Base-by-base conservation (phyloP, 108 stramenopile genomes). In the Bacterosira constricta region DNA sequence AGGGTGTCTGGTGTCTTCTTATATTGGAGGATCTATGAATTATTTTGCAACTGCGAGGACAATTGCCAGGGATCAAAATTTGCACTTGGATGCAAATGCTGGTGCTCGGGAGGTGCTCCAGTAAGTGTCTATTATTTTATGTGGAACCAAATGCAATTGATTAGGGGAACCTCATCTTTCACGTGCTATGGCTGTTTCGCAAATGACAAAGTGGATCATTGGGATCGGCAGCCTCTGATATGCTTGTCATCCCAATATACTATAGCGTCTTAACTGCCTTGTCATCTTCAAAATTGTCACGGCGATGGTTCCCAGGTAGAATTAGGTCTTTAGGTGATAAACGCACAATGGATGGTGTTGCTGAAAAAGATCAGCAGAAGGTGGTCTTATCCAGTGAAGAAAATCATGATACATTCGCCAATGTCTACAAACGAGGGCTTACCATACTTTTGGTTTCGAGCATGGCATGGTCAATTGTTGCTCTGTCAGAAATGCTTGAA, bases 1-100 rank as follows among this genome's bases (percentile, higher is more conserved):
- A 0, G 75, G 75, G 1, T 77, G 75, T 54, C 54, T 77, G 69
- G 52, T 60, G 26, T 56, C 69, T 3, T 32, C 46, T 4, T 59
- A 77, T 47, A 71, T 71, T 38, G 75, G 69, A 6, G 75, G 75
- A 9, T 52, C 75, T 11, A 46, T 42, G 51, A 70, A 71, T 60
- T 69, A 61, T 21, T 59, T 69, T 10, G 35, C 45, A 6, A 36
- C 65, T 0, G 69, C 69, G 27, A 77, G 62, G 66, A 71, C 64
- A 29, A 57, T 75, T 23, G 64, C 52, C 18, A 46, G 34, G 27
- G 46, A 57, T 51, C 49, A 60, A 0, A 59, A 15, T 6, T 38
- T 50, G 47, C 18, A 49, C 21, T 20, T 35, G 6, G 49, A 36
- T 27, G 53, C 66, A 21, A 54, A 54, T 20, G 37, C 18, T 51